Conservation (phyloP, 176 grass and related monocot species). For the Rhynchospora pubera region DNA sequence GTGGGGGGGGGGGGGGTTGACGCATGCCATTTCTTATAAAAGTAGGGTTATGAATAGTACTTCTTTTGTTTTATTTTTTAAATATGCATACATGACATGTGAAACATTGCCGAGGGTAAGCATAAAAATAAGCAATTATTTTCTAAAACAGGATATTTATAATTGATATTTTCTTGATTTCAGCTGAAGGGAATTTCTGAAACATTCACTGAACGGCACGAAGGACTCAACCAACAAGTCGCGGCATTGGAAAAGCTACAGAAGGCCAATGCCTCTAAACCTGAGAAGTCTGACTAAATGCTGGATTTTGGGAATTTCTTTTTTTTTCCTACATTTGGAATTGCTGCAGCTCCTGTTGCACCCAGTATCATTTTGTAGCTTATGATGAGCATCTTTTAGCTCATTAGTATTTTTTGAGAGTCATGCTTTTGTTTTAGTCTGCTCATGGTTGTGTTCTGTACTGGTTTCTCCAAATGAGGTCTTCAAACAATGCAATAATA, state of each 20-base stretch:
- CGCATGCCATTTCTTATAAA: too few species aligned
- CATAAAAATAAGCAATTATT: not conserved
- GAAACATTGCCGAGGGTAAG: not conserved
- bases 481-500: not conserved
- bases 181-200: constrained; percentile 52
- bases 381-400: not conserved
- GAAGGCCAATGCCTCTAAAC: constrained; percentile 31
- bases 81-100: too few species aligned
- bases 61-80: too few species aligned
- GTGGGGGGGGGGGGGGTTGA: not conserved
- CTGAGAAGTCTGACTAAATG: constrained; percentile 36
- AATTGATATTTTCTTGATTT: constrained; percentile 15
- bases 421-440: not conserved
- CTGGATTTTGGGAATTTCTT: too few species aligned
- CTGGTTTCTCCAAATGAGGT: not conserved
- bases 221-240: constrained; percentile 40
- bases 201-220: constrained; percentile 42
- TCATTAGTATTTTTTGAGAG: not conserved
- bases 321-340: too few species aligned
- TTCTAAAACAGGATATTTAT: not conserved
- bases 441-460: not conserved
- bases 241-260: constrained; percentile 40
- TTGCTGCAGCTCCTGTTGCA: constrained; percentile 15
- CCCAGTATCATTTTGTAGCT: not conserved
- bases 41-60: not conserved